These are phyloP conservation scores for Entelexis paramagnoliae DNA, from an alignment of 1,139 yeast genomes.

Conservation along the genomic window DNA sequence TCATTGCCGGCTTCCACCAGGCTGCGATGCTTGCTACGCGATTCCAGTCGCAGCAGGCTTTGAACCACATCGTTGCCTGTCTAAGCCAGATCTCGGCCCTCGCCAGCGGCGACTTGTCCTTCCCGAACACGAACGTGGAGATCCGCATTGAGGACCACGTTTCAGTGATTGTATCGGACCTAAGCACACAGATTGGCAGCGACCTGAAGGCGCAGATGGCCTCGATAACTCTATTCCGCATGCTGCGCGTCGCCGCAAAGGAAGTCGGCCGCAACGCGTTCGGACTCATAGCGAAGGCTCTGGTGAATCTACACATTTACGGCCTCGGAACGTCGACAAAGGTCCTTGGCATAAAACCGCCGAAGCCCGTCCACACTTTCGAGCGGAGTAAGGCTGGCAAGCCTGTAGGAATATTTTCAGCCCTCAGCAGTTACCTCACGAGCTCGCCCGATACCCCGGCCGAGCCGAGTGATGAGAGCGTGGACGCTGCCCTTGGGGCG, in stretches of 20 bases:
- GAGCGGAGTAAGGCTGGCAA: constrained; percentile 52
- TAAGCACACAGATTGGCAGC: constrained; percentile 74
- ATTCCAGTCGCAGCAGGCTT: constrained; percentile 46
- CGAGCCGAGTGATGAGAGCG: constrained; percentile 87
- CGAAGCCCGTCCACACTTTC: constrained; percentile 55
- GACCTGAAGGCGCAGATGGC: constrained; percentile 90
- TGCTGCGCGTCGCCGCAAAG: constrained; percentile 36
- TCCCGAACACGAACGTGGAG: constrained; percentile 33
- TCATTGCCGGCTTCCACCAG: constrained; percentile 80
- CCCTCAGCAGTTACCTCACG: constrained; percentile 83
- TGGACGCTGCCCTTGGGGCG: constrained; percentile 73
- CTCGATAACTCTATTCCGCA: constrained; percentile 70
- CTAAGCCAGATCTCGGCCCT: constrained; percentile 50
- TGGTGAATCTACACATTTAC: constrained; percentile 60
- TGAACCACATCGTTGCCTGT: constrained; percentile 55
- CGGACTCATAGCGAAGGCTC: constrained; percentile 49
- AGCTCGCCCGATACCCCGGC: constrained; percentile 78
- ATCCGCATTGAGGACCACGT: constrained; percentile 34
- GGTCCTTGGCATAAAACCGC: constrained; percentile 47
- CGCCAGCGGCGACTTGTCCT: constrained; percentile 35
- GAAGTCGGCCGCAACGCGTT: constrained; percentile 39
- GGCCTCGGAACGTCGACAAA: constrained; percentile 36
- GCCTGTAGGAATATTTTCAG: constrained; percentile 69
- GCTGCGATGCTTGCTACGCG: constrained; percentile 64
- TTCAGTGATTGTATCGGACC: constrained; percentile 64